phyloP scores from a whole-genome alignment of 371 early-diverging fungal species.

The Mucor mucedo region DNA sequence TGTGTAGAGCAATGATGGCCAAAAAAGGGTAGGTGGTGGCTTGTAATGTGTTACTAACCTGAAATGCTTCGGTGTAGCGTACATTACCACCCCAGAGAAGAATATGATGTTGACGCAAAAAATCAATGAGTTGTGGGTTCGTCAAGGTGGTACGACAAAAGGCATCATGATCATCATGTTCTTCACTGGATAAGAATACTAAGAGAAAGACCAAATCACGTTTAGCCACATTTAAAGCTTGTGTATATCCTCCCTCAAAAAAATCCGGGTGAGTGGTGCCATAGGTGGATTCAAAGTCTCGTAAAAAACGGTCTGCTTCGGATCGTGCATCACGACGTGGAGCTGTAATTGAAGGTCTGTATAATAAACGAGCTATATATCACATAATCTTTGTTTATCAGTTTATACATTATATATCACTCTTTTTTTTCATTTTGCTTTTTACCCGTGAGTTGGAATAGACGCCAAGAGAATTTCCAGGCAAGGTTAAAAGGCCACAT shows the following conservation, averaged over 20 bases:
- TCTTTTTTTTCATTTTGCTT: neutral
- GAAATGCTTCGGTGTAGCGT: slow-evolving; percentile 71
- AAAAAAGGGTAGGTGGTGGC: slow-evolving; percentile 82
- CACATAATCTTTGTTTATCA: neutral
- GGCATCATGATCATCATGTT: slow-evolving; percentile 77
- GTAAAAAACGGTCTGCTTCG: slow-evolving; percentile 69
- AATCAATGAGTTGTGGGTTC: slow-evolving; percentile 60
- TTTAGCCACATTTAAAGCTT: slow-evolving; percentile 73
- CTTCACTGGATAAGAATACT: slow-evolving; percentile 74
- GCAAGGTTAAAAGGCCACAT: slow-evolving; percentile 64
- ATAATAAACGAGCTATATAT: slow-evolving; percentile 39
- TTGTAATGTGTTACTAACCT: slow-evolving; percentile 72
- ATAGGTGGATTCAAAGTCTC: slow-evolving; percentile 71
- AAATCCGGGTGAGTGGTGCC: slow-evolving; percentile 78
- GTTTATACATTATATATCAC: too few species aligned
- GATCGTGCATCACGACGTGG: slow-evolving; percentile 56
- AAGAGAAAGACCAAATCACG: slow-evolving; percentile 73
- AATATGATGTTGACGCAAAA: slow-evolving; percentile 64
- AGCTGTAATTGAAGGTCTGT: slow-evolving; percentile 48
- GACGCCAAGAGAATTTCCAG: slow-evolving; percentile 55
- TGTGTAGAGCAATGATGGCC: slow-evolving; percentile 70
- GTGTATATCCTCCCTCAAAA: slow-evolving; percentile 78
- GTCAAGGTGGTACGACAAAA: slow-evolving; percentile 74
- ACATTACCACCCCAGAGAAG: slow-evolving; percentile 84
- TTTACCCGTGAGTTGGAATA: slow-evolving; percentile 57